phyloP scores from a whole-genome alignment of 2,329 filamentous ascomycete genomes.

The Lithohypha guttulata region DNA sequence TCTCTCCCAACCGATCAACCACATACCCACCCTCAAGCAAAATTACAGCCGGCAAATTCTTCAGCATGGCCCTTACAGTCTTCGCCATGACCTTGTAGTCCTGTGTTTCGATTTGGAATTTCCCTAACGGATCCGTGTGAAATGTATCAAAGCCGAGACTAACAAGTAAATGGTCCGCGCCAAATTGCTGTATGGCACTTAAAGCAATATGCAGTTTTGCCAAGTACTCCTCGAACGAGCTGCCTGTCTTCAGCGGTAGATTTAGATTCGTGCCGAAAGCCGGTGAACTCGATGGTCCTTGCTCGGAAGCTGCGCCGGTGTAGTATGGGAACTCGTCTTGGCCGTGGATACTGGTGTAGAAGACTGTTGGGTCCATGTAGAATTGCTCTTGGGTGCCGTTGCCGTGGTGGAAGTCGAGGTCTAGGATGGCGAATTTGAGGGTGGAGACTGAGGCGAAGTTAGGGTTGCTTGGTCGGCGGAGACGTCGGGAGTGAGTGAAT shows the following conservation, averaged over 20 bases:
- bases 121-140: slow-evolving; percentile 19
- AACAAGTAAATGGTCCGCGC: slow-evolving; percentile 18
- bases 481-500: slow-evolving; percentile 1
- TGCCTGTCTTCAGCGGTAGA: slow-evolving; percentile 17
- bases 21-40: slow-evolving; percentile 22
- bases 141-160: slow-evolving; percentile 22
- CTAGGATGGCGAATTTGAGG: slow-evolving; percentile 17
- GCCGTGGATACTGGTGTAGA: slow-evolving; percentile 28
- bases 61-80: slow-evolving; percentile 12
- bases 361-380: slow-evolving; percentile 23
- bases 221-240: slow-evolving; percentile 16
- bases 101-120: slow-evolving; percentile 20
- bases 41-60: slow-evolving; percentile 15
- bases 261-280: slow-evolving; percentile 18
- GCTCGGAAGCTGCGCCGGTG: slow-evolving; percentile 17
- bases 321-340: slow-evolving; percentile 27
- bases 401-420: slow-evolving; percentile 22
- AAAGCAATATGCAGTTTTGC: slow-evolving; percentile 14
- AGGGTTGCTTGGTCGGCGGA: not conserved
- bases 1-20: slow-evolving; percentile 19
- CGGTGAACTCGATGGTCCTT: slow-evolving; percentile 7
- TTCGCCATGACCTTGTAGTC: slow-evolving; percentile 19
- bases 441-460: not conserved
- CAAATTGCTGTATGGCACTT: slow-evolving; percentile 11
- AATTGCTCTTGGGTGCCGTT: slow-evolving; percentile 23